phyloP scores from a whole-genome alignment of 192 early-diverging fungal species.

The Backusella tarrabulga region DNA sequence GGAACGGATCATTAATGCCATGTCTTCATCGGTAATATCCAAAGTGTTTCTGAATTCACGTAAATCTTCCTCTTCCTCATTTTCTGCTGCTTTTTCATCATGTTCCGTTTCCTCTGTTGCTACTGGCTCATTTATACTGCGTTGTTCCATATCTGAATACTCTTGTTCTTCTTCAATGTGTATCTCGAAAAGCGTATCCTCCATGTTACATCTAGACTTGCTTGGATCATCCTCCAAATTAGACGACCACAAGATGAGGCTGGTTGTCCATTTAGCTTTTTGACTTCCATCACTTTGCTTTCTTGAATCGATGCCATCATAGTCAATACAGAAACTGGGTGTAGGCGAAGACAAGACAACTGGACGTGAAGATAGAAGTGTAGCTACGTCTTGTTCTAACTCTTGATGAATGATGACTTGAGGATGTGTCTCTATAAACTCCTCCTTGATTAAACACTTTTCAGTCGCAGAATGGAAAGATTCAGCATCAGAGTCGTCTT shows the following conservation, averaged over 20 bases:
- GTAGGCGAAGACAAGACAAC: neutral
- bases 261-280: conserved; percentile 13
- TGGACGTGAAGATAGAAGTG: neutral
- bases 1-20: neutral
- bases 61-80: neutral
- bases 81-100: neutral
- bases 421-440: neutral
- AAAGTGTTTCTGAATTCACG: neutral
- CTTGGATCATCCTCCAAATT: conserved; percentile 3
- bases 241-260: neutral
- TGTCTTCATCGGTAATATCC: neutral
- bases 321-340: neutral
- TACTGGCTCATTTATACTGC: neutral
- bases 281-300: conserved; percentile 13
- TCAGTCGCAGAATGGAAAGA: neutral
- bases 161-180: neutral
- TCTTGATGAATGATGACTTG: neutral
- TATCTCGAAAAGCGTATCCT: neutral
- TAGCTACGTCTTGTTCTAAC: neutral
- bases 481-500: neutral
- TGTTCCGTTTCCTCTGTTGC: neutral
- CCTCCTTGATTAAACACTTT: neutral
- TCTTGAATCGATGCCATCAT: neutral
- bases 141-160: no score
- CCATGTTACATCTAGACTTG: neutral